phyloP scores from a whole-genome alignment of 2,329 filamentous ascomycete species.

The Paracoccidioides lutzii region DNA sequence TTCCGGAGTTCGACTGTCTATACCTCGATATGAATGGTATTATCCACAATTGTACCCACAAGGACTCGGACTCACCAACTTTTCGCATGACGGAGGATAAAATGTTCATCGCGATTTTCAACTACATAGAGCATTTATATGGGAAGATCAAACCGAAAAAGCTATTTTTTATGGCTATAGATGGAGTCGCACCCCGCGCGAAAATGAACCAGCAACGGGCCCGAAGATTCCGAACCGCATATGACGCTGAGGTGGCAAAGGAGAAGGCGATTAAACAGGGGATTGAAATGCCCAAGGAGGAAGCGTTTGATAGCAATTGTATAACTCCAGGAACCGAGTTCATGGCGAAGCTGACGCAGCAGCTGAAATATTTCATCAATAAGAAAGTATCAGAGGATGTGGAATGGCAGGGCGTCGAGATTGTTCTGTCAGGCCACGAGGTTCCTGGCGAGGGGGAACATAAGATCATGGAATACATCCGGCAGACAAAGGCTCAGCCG shows the following conservation, averaged over 20 bases:
- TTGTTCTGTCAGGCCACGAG: slow-evolving; percentile 93
- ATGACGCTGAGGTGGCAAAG: slow-evolving; percentile 78
- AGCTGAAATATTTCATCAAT: slow-evolving; percentile 96
- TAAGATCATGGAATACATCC: slow-evolving; percentile 99
- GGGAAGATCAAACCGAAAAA: slow-evolving; percentile 98
- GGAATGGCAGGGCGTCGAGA: slow-evolving; percentile 94
- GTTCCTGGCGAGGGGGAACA: slow-evolving; percentile 97
- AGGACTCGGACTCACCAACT: slow-evolving; percentile 80
- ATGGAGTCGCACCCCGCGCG: slow-evolving; percentile 89
- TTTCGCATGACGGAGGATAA: slow-evolving; percentile 93
- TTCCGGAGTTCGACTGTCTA: slow-evolving; percentile 95
- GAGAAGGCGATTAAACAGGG: slow-evolving; percentile 87
- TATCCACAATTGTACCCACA: slow-evolving; percentile 98
- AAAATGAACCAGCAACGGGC: slow-evolving; percentile 99
- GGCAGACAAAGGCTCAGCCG: slow-evolving; percentile 88
- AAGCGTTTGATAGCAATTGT: slow-evolving; percentile 96
- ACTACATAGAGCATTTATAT: slow-evolving; percentile 97
- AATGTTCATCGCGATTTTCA: slow-evolving; percentile 99
- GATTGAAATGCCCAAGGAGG: slow-evolving; percentile 84
- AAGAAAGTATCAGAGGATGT: slow-evolving; percentile 96
- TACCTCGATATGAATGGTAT: slow-evolving; percentile 93
- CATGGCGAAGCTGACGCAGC: slow-evolving; percentile 89
- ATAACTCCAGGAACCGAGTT: slow-evolving; percentile 95
- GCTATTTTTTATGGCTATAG: slow-evolving; percentile 99
- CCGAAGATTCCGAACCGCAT: slow-evolving; percentile 82